phyloP scores from a whole-genome alignment of 176 grass and related monocot species.

The Rhynchospora pubera region DNA sequence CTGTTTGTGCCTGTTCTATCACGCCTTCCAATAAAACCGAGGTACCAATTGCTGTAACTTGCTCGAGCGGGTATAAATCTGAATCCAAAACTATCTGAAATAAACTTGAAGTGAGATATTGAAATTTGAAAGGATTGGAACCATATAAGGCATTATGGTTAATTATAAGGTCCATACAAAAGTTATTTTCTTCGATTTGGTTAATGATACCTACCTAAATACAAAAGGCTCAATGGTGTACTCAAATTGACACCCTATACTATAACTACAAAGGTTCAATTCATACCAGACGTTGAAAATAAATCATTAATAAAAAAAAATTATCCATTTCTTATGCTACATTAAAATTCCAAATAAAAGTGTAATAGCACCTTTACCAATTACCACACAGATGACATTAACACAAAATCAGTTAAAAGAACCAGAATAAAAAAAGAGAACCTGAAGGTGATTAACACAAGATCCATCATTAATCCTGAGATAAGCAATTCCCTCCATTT shows the following conservation, averaged over 20 bases:
- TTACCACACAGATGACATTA: not conserved
- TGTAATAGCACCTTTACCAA: not conserved
- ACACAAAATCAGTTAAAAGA: not conserved
- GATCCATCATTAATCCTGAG: slow-evolving; percentile 58
- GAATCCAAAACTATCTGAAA: slow-evolving; percentile 48
- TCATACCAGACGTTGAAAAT: not conserved
- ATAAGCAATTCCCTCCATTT: slow-evolving; percentile 3
- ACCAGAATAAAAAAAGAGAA: not conserved
- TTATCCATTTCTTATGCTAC: not conserved
- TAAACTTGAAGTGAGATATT: not conserved
- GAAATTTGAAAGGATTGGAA: slow-evolving; percentile 3
- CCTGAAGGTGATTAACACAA: slow-evolving; percentile 48
- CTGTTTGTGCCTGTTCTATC: slow-evolving; percentile 25
- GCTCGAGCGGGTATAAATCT: slow-evolving; percentile 31
- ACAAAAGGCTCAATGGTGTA: not conserved
- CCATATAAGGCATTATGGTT: not conserved
- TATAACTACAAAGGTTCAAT: not conserved
- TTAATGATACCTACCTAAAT: not conserved
- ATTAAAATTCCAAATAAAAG: not conserved
- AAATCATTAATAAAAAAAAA: not conserved
- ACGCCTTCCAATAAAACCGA: slow-evolving; percentile 45
- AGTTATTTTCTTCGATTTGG: not conserved
- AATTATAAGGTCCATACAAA: not conserved
- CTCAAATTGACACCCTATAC: not conserved
- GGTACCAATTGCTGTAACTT: slow-evolving; percentile 33